Evolutionary conservation across 2,329 filamentous ascomycete genomes (phyloP).

Genomic region (Verticillium dahliae): DNA sequence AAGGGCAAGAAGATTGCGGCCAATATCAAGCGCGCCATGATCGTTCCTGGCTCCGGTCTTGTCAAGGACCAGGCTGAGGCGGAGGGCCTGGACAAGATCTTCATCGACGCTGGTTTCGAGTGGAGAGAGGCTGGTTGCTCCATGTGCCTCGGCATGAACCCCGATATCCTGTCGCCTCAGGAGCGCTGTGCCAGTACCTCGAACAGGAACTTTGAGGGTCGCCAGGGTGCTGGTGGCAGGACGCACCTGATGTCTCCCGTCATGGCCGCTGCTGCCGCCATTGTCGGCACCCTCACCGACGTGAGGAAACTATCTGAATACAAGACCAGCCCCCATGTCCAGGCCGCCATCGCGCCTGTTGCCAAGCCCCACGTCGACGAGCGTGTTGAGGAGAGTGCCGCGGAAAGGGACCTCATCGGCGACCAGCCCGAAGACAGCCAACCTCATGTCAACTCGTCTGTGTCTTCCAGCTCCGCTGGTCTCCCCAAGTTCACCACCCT

Average conservation of each 20-base stretch:
- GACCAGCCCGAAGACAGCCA: constrained; percentile 65
- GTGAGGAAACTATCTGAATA: constrained; percentile 70
- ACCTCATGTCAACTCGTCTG: constrained; percentile 30
- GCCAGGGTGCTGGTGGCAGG: constrained; percentile 84
- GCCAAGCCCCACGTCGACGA: constrained; percentile 46
- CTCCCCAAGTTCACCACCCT: constrained; percentile 79
- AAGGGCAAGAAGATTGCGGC: constrained; percentile 79
- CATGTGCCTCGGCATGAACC: constrained; percentile 99
- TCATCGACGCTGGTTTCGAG: constrained; percentile 86
- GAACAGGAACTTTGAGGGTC: constrained; percentile 96
- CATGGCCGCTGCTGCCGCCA: constrained; percentile 88
- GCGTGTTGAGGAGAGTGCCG: constrained; percentile 41
- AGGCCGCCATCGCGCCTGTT: constrained; percentile 38
- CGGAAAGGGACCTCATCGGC: constrained; percentile 44
- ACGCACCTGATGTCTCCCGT: constrained; percentile 96
- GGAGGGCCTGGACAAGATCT: constrained; percentile 91
- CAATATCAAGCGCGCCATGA: constrained; percentile 91
- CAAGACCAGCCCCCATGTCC: constrained; percentile 53
- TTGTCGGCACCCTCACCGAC: constrained; percentile 86
- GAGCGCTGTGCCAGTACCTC: constrained; percentile 94
- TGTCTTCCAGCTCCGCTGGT: constrained; percentile 43
- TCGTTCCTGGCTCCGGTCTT: constrained; percentile 91
- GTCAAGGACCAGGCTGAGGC: constrained; percentile 88
- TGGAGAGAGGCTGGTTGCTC: constrained; percentile 98
- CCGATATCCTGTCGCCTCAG: constrained; percentile 85